Conservation (phyloP, 768 basidiomycete species). For the Boletus vinaceobasis region DNA sequence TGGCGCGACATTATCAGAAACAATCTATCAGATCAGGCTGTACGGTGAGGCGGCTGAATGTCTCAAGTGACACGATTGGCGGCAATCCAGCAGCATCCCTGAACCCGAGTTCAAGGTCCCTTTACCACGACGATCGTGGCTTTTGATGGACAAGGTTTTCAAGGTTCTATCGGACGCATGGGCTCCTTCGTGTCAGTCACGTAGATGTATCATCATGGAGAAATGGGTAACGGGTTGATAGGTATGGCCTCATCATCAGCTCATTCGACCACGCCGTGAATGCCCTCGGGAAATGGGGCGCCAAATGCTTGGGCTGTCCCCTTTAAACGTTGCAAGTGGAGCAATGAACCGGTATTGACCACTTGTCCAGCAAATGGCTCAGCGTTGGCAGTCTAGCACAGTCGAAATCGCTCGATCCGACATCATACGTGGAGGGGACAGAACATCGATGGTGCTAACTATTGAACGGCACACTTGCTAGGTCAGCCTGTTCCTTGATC, state of each 20-base stretch:
- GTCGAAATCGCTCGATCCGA: not conserved
- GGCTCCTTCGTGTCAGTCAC: conserved; percentile 13
- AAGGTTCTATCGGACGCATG: too few species aligned
- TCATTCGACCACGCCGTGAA: conserved; percentile 30
- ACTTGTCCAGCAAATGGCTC: not conserved
- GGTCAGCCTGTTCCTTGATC: not conserved
- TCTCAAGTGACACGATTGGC: not conserved
- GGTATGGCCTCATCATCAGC: not conserved
- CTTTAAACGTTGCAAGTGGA: conserved; percentile 19
- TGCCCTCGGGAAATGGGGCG: conserved; percentile 45
- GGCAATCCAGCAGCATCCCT: not conserved
- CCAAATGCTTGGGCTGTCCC: conserved; percentile 49
- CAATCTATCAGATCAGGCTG: not conserved
- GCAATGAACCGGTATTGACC: not conserved
- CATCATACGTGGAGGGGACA: not conserved
- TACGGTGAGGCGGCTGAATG: not conserved
- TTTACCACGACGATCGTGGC: not conserved
- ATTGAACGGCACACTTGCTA: too few species aligned
- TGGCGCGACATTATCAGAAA: not conserved
- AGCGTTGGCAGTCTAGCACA: not conserved
- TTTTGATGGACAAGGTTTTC: not conserved
- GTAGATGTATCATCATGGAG: conserved; percentile 15
- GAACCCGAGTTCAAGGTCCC: conserved; percentile 5
- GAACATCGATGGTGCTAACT: too few species aligned
- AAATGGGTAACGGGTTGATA: not conserved